Evolutionary conservation across 164 flowering plant species (phyloP).

Genomic region (Aristolochia contorta): DNA sequence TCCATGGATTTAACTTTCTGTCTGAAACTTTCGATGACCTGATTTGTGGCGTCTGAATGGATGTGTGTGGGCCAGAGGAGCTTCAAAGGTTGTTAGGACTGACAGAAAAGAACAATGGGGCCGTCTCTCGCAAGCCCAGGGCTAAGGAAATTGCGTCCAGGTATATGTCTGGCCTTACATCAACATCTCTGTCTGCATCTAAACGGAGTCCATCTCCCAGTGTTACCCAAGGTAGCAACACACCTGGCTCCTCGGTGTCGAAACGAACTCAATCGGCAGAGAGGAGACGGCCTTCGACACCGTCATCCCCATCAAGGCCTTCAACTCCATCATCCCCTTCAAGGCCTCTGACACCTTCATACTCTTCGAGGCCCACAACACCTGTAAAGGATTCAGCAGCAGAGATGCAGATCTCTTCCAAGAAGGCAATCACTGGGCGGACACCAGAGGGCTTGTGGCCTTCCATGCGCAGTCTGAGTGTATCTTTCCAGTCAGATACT

Average conservation of each 20-base stretch:
- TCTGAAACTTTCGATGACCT: no score
- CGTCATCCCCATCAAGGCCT: constrained; percentile 7
- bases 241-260: constrained; percentile 22
- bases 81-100: constrained; percentile 44
- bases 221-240: constrained; percentile 26
- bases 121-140: constrained; percentile 18
- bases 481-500: constrained; percentile 78
- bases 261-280: constrained; percentile 80
- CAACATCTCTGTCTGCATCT: constrained; percentile 38
- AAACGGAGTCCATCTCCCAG: constrained; percentile 66
- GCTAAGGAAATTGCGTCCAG: constrained; percentile 57
- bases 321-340: constrained; percentile 53
- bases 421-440: constrained; percentile 30
- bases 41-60: constrained; percentile 43
- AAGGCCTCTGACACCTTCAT: constrained; percentile 53
- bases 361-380: constrained; percentile 50
- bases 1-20: no score
- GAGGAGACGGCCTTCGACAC: constrained; percentile 52
- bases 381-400: constrained; percentile 46
- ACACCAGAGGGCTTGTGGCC: constrained; percentile 80
- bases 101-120: constrained; percentile 41
- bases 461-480: constrained; percentile 80
- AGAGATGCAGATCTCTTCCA: constrained; percentile 30
- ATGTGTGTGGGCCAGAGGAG: constrained; percentile 45
- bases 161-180: constrained; percentile 32